Conservation (phyloP, 768 basidiomycete genomes). For the Pisolithus orientalis region DNA sequence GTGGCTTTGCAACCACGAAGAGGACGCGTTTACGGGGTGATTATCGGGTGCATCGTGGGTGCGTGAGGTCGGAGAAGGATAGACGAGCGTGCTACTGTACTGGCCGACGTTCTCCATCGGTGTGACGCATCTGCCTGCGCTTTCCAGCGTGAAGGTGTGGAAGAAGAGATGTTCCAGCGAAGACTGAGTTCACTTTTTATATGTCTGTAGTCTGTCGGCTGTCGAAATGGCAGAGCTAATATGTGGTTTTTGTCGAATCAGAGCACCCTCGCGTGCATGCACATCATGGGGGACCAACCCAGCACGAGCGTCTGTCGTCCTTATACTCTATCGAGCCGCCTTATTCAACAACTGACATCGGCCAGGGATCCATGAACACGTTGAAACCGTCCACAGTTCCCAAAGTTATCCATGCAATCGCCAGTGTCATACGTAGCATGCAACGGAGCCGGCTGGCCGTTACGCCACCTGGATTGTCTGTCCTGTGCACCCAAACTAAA, state of each 20-base stretch:
- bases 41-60: slow-evolving; percentile 18
- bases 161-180: slow-evolving; percentile 26
- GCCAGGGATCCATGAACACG: slow-evolving; percentile 9
- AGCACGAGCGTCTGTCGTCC: slow-evolving; percentile 10
- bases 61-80: slow-evolving; percentile 22
- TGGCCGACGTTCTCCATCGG: slow-evolving; percentile 33
- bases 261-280: slow-evolving; percentile 1
- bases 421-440: slow-evolving; percentile 3
- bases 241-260: slow-evolving; percentile 4
- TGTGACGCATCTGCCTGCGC: slow-evolving; percentile 30
- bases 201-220: slow-evolving; percentile 6
- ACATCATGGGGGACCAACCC: not conserved
- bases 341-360: slow-evolving; percentile 1
- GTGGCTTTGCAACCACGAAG: slow-evolving; percentile 20
- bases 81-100: slow-evolving; percentile 26
- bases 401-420: slow-evolving; percentile 8
- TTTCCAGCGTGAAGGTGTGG: slow-evolving; percentile 21
- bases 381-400: slow-evolving; percentile 15
- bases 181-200: slow-evolving; percentile 25
- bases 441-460: slow-evolving; percentile 11
- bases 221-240: slow-evolving; percentile 4
- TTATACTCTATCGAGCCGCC: slow-evolving; percentile 4
- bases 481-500: slow-evolving; percentile 2
- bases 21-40: slow-evolving; percentile 21
- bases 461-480: slow-evolving; percentile 2